Percentiles rank a stretch among this genome's conserved stretches.
Conservation (phyloP, 2,329 filamentous ascomycete species). For the Colletotrichum tropicale region DNA sequence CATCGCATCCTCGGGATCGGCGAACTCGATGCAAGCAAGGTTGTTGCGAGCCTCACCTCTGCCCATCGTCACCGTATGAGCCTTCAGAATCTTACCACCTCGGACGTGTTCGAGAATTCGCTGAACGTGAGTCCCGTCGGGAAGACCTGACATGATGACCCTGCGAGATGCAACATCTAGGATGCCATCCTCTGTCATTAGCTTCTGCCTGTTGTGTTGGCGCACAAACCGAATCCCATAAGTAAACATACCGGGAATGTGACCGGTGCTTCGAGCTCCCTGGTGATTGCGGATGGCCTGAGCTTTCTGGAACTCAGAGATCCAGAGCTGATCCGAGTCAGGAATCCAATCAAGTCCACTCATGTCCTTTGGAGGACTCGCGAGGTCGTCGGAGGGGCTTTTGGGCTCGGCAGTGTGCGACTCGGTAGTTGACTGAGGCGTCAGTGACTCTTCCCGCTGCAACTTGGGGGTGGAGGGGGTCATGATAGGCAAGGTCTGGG, state of each 20-base stretch:
- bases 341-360: background rate
- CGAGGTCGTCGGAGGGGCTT: background rate
- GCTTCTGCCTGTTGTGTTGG: background rate
- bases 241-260: constrained; percentile 11
- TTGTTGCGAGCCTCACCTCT: background rate
- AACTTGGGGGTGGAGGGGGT: background rate
- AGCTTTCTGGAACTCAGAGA: background rate
- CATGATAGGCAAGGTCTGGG: background rate
- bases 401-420: background rate
- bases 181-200: background rate
- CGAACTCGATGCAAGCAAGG: constrained; percentile 7
- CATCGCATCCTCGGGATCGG: background rate
- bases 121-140: background rate
- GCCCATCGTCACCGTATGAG: background rate
- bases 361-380: background rate
- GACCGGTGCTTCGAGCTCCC: background rate
- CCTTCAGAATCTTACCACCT: constrained; percentile 10
- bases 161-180: constrained; percentile 6
- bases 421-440: background rate
- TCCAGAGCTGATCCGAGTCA: background rate
- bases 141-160: constrained; percentile 16
- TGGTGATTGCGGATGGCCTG: constrained; percentile 1
- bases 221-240: constrained; percentile 12
- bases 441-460: background rate
- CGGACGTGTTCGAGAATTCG: constrained; percentile 14